Base-by-base conservation (phyloP, 495 filamentous ascomycete species). In the Trichocladium antarcticum region DNA sequence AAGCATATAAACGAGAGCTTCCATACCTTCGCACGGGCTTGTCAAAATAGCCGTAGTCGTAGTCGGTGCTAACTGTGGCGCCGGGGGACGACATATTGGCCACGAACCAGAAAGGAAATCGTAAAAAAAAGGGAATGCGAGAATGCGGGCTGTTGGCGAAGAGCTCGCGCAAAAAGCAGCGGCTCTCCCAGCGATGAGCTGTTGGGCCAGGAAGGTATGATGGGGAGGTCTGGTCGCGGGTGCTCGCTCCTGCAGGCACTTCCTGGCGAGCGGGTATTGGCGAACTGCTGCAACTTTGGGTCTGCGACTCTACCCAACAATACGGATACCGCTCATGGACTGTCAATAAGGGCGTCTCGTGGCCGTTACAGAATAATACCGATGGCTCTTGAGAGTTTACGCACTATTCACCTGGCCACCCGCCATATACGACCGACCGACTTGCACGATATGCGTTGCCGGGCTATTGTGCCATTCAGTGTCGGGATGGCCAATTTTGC, bases 31-130 rank as follows among this genome's bases (percentile, higher is more conserved):
- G 71, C 15, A 78, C 42, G 35, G 78, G 59, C 41, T 69, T 69
- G 52, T 78, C 71, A 43, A 75, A 74, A 61, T 79, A 74, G 8
- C 56, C 63, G 45, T 70, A 73, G 39, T 74, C n/a, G n/a, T n/a
- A n/a, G n/a, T n/a, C 72, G 43, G 76, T 63, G 12, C 74, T 77
- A 27, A 79, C 69, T 53, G 68, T 68, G 12, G 55, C 48, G 49
- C 51, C 54, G 45, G 11, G 32, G 3, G 53, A 57, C 37, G 50
- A 45, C 57, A 57, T 60, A n/a, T 45, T 64, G 49, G 22, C 44
- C n/a, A 37, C 24, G 20, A 36, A 24, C 20, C 19, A 40, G 17
- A 50, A 32, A 51, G 17, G 20, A 22, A 51, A 45, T 24, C 7
- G 22, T 34, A 27, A 38, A 49, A 31, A 10, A 49, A 38, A 48